Evolutionary conservation across 495 filamentous ascomycete genomes (phyloP), one percentile per base, ranked within the genome.

Genomic region (Acidiella bohemica): DNA sequence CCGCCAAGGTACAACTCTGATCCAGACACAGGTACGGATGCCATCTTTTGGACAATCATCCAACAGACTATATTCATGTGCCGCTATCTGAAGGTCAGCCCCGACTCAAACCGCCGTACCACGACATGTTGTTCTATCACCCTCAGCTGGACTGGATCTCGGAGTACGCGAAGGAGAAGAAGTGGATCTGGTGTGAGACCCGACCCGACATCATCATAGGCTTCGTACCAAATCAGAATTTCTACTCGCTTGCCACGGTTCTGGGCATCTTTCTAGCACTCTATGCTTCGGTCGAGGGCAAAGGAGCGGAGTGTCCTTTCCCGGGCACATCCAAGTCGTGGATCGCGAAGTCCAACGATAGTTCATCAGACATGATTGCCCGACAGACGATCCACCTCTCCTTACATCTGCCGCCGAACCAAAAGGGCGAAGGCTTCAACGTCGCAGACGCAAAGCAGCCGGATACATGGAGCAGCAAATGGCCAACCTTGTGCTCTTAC

Each of bases 161-260:
- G 8, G 32, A 36, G n/a, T 55, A 50, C 31, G 54, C 54, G 1
- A 34, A 46, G 21, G 37, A 49, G 39, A 59, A 59, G 44, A 21
- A 20, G 9, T 58, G 55, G 56, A 53, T 19, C 22, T 59, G 54
- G 54, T 45, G 36, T 32, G 56, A 58, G 24, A 57, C 54, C 1
- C 46, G 56, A 13, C 56, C 56, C 4, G 56, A 59, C 35, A 51
- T 59, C 38, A 56, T 59, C 47, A 53, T 59, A 32, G 56, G 56
- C 18, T 59, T 59, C 35, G 54, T 57, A n/a, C 56, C 56, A 2
- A 52, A 57, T 42, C 49, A 53, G 27, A 58, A 58, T 35, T 55
- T 54, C 39, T 53, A 55, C 39, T 42, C 36, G n/a, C 42, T 57
- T 19, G 53, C 33, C 1, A 57, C 49, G 5, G 49, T 50, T 20